Percentiles rank a stretch among this genome's conserved stretches.
Conservation (phyloP, 306 rosid species). For the Trifolium repens region DNA sequence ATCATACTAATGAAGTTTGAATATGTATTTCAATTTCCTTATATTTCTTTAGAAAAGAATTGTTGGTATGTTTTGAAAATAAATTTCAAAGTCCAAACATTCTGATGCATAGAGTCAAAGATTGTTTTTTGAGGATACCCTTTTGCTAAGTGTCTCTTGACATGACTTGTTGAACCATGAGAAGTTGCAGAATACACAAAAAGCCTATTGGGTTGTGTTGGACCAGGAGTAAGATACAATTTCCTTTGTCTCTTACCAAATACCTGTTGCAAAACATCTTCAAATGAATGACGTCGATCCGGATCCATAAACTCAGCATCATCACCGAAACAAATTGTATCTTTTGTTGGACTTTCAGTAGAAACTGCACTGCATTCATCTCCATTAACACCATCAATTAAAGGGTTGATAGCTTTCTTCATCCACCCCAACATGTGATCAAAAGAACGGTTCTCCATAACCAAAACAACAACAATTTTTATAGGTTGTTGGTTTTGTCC, state of each 20-base stretch:
- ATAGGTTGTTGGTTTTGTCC: constrained; percentile 70
- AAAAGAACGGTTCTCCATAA: constrained; percentile 95
- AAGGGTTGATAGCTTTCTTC: constrained; percentile 75
- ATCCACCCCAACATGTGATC: constrained; percentile 98
- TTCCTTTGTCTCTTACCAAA: constrained; percentile 86
- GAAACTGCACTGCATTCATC: constrained; percentile 87
- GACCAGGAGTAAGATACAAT: constrained; percentile 94
- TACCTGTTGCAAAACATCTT: constrained; percentile 83
- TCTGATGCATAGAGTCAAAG: constrained; percentile 81
- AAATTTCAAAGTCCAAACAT: constrained; percentile 73
- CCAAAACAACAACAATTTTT: constrained; percentile 85
- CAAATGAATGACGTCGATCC: constrained; percentile 98
- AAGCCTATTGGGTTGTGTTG: constrained; percentile 96
- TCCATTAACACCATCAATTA: constrained; percentile 88
- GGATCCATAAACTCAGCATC: constrained; percentile 98
- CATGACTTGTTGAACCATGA: constrained; percentile 95
- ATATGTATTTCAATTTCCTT: constrained; percentile 80
- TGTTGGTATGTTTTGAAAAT: constrained; percentile 86
- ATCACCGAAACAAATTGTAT: constrained; percentile 78
- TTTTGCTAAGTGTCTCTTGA: constrained; percentile 76
- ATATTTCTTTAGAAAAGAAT: constrained; percentile 86
- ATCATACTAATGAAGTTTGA: constrained; percentile 78
- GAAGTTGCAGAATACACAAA: constrained; percentile 97
- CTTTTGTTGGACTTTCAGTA: constrained; percentile 50
- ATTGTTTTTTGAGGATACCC: constrained; percentile 98